Evolutionary conservation across 1,139 yeast species (phyloP).

Genomic region (Taphrina flavorubra): DNA sequence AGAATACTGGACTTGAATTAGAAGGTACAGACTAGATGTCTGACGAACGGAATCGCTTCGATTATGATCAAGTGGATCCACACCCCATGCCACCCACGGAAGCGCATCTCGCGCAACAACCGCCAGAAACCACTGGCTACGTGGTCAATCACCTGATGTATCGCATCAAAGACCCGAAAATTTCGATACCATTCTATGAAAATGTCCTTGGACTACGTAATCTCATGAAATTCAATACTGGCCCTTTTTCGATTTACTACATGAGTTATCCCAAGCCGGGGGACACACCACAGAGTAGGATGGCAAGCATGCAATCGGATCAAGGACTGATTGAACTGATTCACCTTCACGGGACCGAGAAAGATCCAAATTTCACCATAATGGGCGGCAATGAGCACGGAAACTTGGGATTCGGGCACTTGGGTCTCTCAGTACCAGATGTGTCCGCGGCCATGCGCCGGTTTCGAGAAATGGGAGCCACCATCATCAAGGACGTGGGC

Average conservation of each 20-base stretch:
- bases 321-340: constrained; percentile 6
- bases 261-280: constrained; percentile 47
- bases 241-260: constrained; percentile 7
- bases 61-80: not conserved
- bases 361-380: constrained; percentile 54
- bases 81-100: not conserved
- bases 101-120: not conserved
- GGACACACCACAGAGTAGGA: not conserved
- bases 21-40: not conserved
- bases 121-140: constrained; percentile 10
- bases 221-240: not conserved
- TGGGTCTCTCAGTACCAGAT: constrained; percentile 9
- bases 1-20: no score
- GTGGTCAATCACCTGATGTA: constrained; percentile 7
- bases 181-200: not conserved
- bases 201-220: constrained; percentile 2
- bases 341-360: constrained; percentile 62
- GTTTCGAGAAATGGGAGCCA: not conserved
- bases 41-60: not conserved
- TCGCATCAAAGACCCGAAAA: constrained; percentile 9
- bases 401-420: constrained; percentile 57
- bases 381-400: not conserved
- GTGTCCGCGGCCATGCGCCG: constrained; percentile 2
- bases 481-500: constrained; percentile 15
- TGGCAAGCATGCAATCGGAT: constrained; percentile 47